Evolutionary conservation across 2,329 filamentous ascomycete species (phyloP).

Genomic region (Alternaria sp.): DNA sequence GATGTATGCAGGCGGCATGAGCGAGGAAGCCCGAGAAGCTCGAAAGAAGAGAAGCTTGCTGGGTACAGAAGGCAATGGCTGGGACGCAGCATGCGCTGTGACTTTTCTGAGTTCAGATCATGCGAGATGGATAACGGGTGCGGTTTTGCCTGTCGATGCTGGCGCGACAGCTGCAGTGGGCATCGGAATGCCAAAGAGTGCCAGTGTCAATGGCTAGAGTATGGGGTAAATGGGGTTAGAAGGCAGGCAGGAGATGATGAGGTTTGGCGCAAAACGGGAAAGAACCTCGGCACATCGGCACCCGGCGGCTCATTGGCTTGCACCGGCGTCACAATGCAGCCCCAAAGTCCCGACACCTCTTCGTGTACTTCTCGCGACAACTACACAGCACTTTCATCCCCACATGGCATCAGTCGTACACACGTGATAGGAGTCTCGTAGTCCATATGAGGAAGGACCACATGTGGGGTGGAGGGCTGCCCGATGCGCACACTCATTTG

Average conservation of each 20-base stretch:
- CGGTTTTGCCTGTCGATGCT: conserved; percentile 38
- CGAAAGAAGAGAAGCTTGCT: conserved; percentile 58
- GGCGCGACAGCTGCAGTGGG: conserved; percentile 39
- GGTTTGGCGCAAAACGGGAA: not conserved
- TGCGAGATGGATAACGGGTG: conserved; percentile 59
- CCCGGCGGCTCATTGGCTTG: not conserved
- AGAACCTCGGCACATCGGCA: not conserved
- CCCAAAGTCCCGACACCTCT: not conserved
- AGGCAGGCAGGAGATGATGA: not conserved
- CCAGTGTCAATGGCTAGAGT: conserved; percentile 33
- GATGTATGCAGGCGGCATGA: conserved; percentile 61
- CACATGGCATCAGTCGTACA: not conserved
- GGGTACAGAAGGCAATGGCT: conserved; percentile 62
- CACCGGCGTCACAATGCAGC: not conserved
- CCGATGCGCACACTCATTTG: conserved; percentile 7
- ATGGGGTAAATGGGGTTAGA: not conserved
- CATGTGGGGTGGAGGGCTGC: conserved; percentile 1
- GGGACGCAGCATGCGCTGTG: conserved; percentile 61
- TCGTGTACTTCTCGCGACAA: not conserved
- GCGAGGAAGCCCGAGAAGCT: conserved; percentile 56
- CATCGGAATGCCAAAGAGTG: conserved; percentile 30
- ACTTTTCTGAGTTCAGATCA: conserved; percentile 61
- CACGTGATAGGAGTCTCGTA: not conserved
- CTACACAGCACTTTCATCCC: not conserved
- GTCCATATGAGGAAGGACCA: not conserved